A percentile compares a stretch with the other conserved stretches of the same genome.
Evolutionary conservation across 1,139 yeast genomes (phyloP).

Genomic region (Candida tetrigidarum): DNA sequence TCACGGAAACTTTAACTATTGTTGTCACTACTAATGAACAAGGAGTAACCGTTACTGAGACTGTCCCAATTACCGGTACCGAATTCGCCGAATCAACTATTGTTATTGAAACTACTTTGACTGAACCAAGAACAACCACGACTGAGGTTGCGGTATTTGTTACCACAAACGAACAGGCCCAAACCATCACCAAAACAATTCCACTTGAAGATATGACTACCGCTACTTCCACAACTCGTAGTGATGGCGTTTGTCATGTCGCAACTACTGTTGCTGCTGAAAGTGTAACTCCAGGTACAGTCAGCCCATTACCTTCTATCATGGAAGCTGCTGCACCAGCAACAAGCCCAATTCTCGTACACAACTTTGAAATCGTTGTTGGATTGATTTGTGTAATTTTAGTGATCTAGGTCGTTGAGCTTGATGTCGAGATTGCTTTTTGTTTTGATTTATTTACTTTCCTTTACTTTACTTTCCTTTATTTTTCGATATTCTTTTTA

Average conservation of each 20-base stretch:
- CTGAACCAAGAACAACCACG: neutral
- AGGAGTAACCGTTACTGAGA: neutral
- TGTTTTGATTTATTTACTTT: too few relatives aligned
- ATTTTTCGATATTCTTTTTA: too few relatives aligned
- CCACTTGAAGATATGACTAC: neutral
- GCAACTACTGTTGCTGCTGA: neutral
- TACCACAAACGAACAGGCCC: neutral
- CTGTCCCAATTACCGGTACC: neutral
- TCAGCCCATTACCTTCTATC: neutral
- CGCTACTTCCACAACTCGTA: neutral
- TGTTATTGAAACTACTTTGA: slow-evolving; percentile 1
- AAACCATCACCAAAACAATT: neutral
- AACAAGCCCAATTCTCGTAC: too few relatives aligned
- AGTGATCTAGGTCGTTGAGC: too few relatives aligned
- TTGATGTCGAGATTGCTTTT: too few relatives aligned
- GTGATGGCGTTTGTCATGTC: neutral
- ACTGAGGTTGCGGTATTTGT: neutral
- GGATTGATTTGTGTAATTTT: too few relatives aligned
- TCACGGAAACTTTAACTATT: neutral
- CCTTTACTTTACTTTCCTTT: too few relatives aligned
- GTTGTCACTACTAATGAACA: slow-evolving; percentile 3
- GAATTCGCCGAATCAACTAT: neutral
- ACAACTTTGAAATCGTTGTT: too few relatives aligned
- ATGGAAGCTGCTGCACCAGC: too few relatives aligned
- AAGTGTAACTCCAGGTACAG: neutral